These are phyloP conservation scores for Rhexocercosporidium sp. DNA, from an alignment of 2,329 filamentous ascomycete genomes.

Conservation along the genomic window DNA sequence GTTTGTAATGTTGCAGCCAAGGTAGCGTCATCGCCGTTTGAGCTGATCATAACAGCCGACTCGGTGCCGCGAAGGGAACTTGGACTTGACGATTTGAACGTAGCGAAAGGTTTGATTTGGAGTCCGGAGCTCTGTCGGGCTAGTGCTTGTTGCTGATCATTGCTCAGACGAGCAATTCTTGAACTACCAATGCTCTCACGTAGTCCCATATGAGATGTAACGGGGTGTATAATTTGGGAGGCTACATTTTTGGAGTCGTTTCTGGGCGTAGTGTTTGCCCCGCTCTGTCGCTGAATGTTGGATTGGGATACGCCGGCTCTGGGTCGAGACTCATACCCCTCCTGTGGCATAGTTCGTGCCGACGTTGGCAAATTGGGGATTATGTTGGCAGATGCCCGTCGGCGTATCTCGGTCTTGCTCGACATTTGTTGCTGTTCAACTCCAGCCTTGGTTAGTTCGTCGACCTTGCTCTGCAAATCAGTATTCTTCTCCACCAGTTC, in stretches of 20 bases:
- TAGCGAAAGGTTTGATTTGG: conserved; percentile 15
- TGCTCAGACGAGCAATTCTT: neutral
- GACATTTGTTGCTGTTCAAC: neutral
- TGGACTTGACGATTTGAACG: neutral
- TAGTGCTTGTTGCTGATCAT: neutral
- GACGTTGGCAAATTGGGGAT: neutral
- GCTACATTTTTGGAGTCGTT: neutral
- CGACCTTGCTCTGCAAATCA: neutral
- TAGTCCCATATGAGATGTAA: neutral
- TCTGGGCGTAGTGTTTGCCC: neutral
- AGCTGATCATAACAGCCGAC: neutral
- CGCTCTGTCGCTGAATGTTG: neutral
- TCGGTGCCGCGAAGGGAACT: conserved; percentile 16
- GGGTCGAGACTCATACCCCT: neutral
- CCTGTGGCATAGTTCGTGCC: neutral
- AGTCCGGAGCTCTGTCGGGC: neutral
- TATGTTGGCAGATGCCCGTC: neutral
- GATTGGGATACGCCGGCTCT: neutral
- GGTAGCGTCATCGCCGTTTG: neutral
- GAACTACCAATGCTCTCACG: neutral
- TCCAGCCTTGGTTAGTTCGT: neutral
- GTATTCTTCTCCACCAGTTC: neutral
- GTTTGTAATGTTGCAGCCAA: neutral
- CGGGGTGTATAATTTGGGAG: neutral
- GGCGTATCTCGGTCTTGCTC: too few species aligned